Base-by-base conservation (phyloP, 2,329 filamentous ascomycete genomes). In the Pseudohalonectria lignicola region DNA sequence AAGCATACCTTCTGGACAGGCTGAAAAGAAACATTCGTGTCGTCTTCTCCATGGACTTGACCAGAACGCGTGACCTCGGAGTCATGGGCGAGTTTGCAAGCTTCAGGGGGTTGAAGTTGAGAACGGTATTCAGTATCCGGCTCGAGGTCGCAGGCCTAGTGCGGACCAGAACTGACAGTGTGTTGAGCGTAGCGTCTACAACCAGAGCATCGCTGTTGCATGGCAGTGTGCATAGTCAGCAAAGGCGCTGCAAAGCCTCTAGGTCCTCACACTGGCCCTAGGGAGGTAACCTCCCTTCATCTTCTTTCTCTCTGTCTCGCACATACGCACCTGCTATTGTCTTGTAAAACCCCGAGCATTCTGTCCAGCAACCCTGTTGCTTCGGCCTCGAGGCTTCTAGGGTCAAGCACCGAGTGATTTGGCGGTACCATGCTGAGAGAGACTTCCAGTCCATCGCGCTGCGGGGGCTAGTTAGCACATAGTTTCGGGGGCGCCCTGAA, bases 11-110 rank as follows among this genome's bases (percentile, higher is more conserved):
- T 63, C 90, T 90, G 47, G 82, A 68, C 38, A 94, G 66, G 59
- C 95, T 88, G 38, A 88, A 73, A 29, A 96, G 69, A 34, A 98
- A 64, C 47, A 87, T 78, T 50, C 87, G 76, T 3, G 84, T 84
- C 18, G 92, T 98, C 54, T 94, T 86, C 58, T 95, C 90, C 78
- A 98, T 92, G 5, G 90, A 96, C 59, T 81, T 86, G 43, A 94
- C 73, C 49, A 90, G 76, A 42, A 98, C 82, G 49, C 82, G 86
- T 36, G 76, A 74, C 53, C 79, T 86, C 3, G 86, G 74, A 1
- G 83, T 90, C 66, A 93, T 74, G 4, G 82, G 79, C 2, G 77
- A 76, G 50, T 76, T 82, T 40, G 83, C 85, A 46, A 86, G 74
- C 58, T 83, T 86, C 32, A 95, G 64, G 1, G 92, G 92, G 53